phyloP scores from a whole-genome alignment of 208 protist genomes.

The Acanthamoeba castellanii region DNA sequence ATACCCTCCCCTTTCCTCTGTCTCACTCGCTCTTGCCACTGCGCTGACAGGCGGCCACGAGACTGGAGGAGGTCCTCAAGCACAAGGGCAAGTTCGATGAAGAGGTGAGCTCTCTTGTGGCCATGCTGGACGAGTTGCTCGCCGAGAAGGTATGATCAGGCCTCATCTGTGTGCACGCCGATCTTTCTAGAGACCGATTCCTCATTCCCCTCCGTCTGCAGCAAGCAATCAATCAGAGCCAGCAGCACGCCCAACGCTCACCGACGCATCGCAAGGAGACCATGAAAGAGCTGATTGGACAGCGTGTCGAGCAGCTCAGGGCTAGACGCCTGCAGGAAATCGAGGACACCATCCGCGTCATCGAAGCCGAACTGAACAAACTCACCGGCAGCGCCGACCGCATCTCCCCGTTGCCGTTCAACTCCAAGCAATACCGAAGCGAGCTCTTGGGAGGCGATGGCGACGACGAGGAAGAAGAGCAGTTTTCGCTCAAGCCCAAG shows the following conservation, averaged over 20 bases:
- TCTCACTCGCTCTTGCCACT: not conserved
- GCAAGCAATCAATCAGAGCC: constrained; percentile 6
- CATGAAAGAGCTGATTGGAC: constrained; percentile 30
- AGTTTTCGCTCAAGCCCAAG: not conserved
- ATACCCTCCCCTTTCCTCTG: not conserved
- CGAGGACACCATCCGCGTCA: constrained; percentile 34
- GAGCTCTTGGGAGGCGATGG: not conserved
- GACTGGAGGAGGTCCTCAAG: constrained; percentile 11
- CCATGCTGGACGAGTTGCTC: constrained; percentile 71
- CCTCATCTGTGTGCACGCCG: not conserved
- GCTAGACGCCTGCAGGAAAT: constrained; percentile 46
- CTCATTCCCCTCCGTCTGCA: not conserved
- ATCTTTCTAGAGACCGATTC: not conserved
- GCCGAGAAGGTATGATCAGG: not conserved
- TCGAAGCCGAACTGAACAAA: constrained; percentile 40
- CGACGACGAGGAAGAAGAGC: constrained; percentile 2
- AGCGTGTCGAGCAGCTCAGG: not conserved
- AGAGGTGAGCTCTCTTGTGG: constrained; percentile 45
- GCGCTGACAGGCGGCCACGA: not conserved
- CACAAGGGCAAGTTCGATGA: constrained; percentile 47
- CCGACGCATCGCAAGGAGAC: not conserved
- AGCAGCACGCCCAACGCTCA: not conserved
- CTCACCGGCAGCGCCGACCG: constrained; percentile 17
- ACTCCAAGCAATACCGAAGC: not conserved
- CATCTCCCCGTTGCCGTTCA: not conserved